phyloP scores from a whole-genome alignment of 2,329 filamentous ascomycete species.

The Colletotrichum camelliae region DNA sequence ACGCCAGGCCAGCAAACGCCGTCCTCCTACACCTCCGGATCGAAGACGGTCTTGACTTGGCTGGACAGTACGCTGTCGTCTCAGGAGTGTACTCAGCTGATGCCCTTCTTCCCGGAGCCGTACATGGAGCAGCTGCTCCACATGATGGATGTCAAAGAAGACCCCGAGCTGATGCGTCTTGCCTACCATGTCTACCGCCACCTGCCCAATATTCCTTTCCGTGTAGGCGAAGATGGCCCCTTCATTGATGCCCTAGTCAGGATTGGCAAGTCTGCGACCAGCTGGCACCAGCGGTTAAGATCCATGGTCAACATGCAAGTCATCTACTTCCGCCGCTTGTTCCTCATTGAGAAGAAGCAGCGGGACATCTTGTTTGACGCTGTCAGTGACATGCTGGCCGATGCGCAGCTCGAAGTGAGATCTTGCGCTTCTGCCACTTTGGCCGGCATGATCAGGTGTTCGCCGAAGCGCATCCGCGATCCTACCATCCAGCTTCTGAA shows the following conservation, averaged over 20 bases:
- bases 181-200: conserved; percentile 98
- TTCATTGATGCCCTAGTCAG: conserved; percentile 88
- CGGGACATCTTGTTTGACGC: conserved; percentile 85
- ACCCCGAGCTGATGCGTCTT: conserved; percentile 90
- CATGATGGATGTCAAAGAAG: conserved; percentile 99
- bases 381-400: conserved; percentile 94
- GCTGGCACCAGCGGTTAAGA: conserved; percentile 94
- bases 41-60: conserved; percentile 96
- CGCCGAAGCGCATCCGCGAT: conserved; percentile 78
- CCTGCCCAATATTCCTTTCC: conserved; percentile 92
- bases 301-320: conserved; percentile 99
- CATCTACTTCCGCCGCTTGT: conserved; percentile 95
- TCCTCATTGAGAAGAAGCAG: conserved; percentile 78
- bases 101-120: conserved; percentile 86
- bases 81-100: conserved; percentile 89
- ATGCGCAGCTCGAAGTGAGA: conserved; percentile 91
- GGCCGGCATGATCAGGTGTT: conserved; percentile 98
- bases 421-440: conserved; percentile 91
- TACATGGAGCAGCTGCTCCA: conserved; percentile 94
- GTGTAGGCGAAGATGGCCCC: conserved; percentile 79
- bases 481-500: conserved; percentile 79
- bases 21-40: conserved; percentile 92
- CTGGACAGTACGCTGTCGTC: conserved; percentile 90
- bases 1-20: conserved; percentile 89
- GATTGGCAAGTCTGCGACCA: conserved; percentile 82